phyloP scores from a whole-genome alignment of 768 basidiomycete species.

The Lactarius sp. region DNA sequence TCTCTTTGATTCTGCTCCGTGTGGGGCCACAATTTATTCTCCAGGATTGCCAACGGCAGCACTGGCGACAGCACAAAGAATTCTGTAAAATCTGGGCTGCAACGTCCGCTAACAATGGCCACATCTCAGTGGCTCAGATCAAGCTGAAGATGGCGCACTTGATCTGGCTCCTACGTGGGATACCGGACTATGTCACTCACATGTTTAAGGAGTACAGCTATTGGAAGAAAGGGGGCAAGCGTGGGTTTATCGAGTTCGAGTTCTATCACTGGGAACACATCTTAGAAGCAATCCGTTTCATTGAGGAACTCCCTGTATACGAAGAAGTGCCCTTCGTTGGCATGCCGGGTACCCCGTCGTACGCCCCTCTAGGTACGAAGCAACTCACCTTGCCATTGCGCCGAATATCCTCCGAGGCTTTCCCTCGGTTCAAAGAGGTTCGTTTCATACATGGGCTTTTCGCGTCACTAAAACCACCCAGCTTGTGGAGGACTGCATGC shows the following conservation, averaged over 20 bases:
- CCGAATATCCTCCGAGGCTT: conserved; percentile 8
- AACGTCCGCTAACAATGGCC: conserved; percentile 20
- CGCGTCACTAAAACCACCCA: neutral
- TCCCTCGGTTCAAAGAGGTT: conserved; percentile 13
- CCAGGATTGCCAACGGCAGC: conserved; percentile 24
- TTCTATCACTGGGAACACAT: conserved; percentile 27
- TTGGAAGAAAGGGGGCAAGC: conserved; percentile 14
- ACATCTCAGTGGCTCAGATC: conserved; percentile 25
- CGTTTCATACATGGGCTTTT: conserved; percentile 1
- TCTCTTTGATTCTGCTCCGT: neutral
- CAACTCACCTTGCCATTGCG: conserved; percentile 18
- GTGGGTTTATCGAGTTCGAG: conserved; percentile 27
- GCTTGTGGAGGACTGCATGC: conserved; percentile 21
- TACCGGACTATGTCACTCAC: conserved; percentile 19
- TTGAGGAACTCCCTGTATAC: conserved; percentile 17
- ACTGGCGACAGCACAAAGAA: conserved; percentile 27
- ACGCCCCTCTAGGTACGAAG: conserved; percentile 5
- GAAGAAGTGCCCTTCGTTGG: conserved; percentile 11
- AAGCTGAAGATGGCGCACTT: conserved; percentile 26
- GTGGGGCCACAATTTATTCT: neutral
- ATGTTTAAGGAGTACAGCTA: conserved; percentile 24
- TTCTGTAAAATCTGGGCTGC: conserved; percentile 25
- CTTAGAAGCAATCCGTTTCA: conserved; percentile 18
- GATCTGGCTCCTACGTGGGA: conserved; percentile 27
- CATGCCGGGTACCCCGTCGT: conserved; percentile 27